Percentiles rank a stretch among this genome's conserved stretches.
Evolutionary conservation across 192 early-diverging fungal species (phyloP).

Genomic region (Umbelopsis isabellina): DNA sequence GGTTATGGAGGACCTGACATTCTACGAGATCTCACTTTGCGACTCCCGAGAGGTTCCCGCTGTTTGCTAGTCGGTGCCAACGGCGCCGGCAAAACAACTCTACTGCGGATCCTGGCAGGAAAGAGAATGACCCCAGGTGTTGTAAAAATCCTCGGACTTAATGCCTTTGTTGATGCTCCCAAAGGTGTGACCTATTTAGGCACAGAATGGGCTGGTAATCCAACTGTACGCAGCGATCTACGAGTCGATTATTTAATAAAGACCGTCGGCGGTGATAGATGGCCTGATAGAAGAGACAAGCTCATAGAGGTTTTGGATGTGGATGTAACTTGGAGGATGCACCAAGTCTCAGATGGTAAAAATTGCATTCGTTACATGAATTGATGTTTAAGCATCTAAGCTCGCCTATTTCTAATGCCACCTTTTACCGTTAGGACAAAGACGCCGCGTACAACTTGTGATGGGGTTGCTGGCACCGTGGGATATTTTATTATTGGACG

Average conservation of each 20-base stretch:
- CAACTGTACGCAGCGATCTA: conserved; percentile 70
- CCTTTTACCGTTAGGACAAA: conserved; percentile 30
- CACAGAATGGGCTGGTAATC: conserved; percentile 81
- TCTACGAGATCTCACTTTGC: conserved; percentile 56
- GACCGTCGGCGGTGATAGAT: conserved; percentile 61
- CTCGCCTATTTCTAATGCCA: conserved; percentile 20
- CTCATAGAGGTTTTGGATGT: conserved; percentile 76
- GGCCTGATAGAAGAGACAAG: conserved; percentile 59
- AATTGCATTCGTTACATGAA: neutral
- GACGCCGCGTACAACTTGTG: conserved; percentile 72
- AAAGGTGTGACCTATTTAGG: conserved; percentile 75
- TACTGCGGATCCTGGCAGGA: conserved; percentile 71
- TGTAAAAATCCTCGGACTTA: conserved; percentile 62
- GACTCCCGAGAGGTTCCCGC: conserved; percentile 56
- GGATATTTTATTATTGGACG: conserved; percentile 72
- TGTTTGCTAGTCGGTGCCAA: conserved; percentile 80
- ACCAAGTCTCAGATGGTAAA: conserved; percentile 71
- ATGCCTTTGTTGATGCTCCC: conserved; percentile 68
- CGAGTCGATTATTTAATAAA: conserved; percentile 66
- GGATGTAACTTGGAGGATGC: conserved; percentile 65
- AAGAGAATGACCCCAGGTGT: conserved; percentile 63
- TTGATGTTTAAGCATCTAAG: conserved; percentile 32
- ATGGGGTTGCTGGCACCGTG: conserved; percentile 73
- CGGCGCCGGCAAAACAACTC: conserved; percentile 71
- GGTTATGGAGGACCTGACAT: conserved; percentile 61